Evolutionary conservation across 1,284 basidiomycete species (phyloP), one percentile per base, ranked within the genome.

Genomic region (Phenoliferia sp.): DNA sequence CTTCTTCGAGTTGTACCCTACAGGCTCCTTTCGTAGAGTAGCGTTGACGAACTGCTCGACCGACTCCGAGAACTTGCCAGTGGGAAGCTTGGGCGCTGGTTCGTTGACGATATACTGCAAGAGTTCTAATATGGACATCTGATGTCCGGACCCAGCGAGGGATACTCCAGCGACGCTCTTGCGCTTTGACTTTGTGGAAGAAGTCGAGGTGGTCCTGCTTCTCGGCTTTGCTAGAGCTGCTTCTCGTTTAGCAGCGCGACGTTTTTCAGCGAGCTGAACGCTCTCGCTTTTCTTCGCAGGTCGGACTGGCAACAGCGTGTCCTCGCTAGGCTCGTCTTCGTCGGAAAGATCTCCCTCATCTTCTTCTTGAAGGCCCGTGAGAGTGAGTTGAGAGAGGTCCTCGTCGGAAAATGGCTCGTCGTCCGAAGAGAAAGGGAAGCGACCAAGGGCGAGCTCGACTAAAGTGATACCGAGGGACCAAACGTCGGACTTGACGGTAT

Each of bases 91-190:
- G 34, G 94, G 94, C 34, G 94, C 92, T 26, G 94, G 92, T 79
- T 97, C 94, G 76, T 95, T 94, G 67, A 99, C 96, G 76, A 99
- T 98, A 77, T 97, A 93, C 77, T 99, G 95, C 76, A 99, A 83
- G 44, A 99, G 81, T 80, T 99, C 95, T 58, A 99, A 84, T 77
- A 99, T 99, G 73, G 89, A 92, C 92, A 99, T 95, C 73, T 92
- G 94, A 86, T 90, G 90, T 17, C 88, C 89, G 3, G 90, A 90
- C 48, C 92, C 93, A 76, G 92, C 90, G 70, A 96, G 81, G 72
- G 86, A 89, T 63, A 95, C 93, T 59, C 93, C 92, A 74, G 86
- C 75, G 83, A 81, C 69, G 50, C 59, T 73, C 75, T 84, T 84
- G 73, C 67, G 68, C 63, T 79, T 77, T 9, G 57, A 31, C 26